Base-by-base conservation (phyloP, 169 alveolate genomes). In the Plasmodium knowlesi region DNA sequence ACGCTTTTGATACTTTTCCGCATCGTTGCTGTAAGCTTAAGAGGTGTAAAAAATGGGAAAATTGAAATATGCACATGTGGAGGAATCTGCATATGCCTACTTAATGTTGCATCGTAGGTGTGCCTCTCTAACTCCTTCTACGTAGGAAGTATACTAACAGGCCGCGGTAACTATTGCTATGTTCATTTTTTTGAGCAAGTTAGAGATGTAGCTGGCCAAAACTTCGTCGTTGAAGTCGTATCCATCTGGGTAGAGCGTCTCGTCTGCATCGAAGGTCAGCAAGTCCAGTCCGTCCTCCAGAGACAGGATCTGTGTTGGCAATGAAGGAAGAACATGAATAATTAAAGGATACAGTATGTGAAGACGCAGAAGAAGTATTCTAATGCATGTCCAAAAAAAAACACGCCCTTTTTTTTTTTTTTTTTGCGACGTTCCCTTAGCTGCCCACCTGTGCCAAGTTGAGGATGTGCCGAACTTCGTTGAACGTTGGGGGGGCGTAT, bases 141-240 rank as follows among this genome's bases (percentile, higher is more conserved):
- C 39, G 0, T 73, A 82, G 41, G 28, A 5, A 19, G 9, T 84
- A 22, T 50, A 83, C 91, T 46, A 32, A 72, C 94, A 93, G 30
- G 96, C 96, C 6, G 95, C 96, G 9, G 96, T 92, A 57, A 92
- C 96, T 54, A 92, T 93, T 9, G 96, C 95, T 57, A 92, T 92
- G n/a, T 39, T 61, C 78, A 83, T 82, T 41, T 84, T 74, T 76
- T 84, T 81, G 50, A 94, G 93, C 50, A 94, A 83, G 74, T 83
- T 67, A 2, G 94, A 83, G 39, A 94, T 82, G 32, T 83, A 54
- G 73, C 83, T 32, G 16, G 94, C 95, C 28, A 91, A 82, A 16
- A 70, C 74, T 34, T 37, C 84, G 67, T 94, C 95, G 12, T 84
- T 53, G 53, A 94, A 84, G 90, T 91, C 88, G 37, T 79, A 79